Evolutionary conservation across 108 stramenopile genomes (phyloP), one percentile per base, ranked within the genome.

Genomic region (Chaetoceros tenuissimus): DNA sequence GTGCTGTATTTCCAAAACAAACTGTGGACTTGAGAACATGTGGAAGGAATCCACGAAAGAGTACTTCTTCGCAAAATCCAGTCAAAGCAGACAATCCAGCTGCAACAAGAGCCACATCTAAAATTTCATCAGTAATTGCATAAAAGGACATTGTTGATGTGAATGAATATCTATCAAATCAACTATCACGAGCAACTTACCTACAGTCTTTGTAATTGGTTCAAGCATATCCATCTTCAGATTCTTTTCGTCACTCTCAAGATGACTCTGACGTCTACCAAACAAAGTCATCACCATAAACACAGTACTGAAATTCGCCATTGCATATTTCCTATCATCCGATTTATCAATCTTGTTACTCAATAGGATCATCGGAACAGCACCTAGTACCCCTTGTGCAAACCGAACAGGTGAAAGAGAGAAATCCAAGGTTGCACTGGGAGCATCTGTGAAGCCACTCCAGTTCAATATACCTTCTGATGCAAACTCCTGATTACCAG

Each of bases 221-320:
- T 18, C 3, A 22, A 43, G 51, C 13, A 46, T n/a, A 27, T 27
- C n/a, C 8, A 8, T 17, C 1, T 40, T 21, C 5, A 27, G 13
- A 2, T 2, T 27, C 24, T 18, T 66, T 24, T 20, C n/a, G 2
- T 49, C 31, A 3, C 1, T 47, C 48, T 24, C 2, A 43, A 17
- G 55, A 21, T 29, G 23, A 18, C 13, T 50, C 7, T 43, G 48
- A 43, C 80, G 55, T 56, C 80, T 31, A 29, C 80, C 80, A 58
- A 81, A 81, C 13, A 81, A 44, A 18, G 56, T 77, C 43, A 81
- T 72, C 17, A 77, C 80, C 73, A 74, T 65, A 50, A 74, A n/a
- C 13, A 60, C 67, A 18, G 80, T 81, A 27, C 68, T 34, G 54
- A 81, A 81, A 46, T 65, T 63, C 17, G 71, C 62, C 34, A 62